A percentile compares a stretch with the other conserved stretches of the same genome.
These are phyloP conservation scores for Fusarium poae DNA, from an alignment of 2,329 filamentous ascomycete species.

Conservation along the genomic window DNA sequence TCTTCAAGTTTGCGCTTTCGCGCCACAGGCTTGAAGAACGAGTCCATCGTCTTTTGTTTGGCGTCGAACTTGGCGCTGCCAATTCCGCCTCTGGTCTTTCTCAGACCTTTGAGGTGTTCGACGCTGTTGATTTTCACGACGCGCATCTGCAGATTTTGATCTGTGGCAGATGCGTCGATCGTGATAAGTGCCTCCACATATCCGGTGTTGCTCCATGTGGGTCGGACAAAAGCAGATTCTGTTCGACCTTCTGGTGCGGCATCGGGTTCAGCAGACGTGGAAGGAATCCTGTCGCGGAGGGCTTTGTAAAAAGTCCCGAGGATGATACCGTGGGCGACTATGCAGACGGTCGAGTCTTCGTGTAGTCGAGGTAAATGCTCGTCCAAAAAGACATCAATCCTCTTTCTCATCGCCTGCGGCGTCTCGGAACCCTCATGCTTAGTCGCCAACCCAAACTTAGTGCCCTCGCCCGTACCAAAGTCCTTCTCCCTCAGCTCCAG, in stretches of 20 bases:
- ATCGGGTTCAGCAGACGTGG: conserved; percentile 33
- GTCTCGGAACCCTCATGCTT: conserved; percentile 72
- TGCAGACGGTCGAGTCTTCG: conserved; percentile 23
- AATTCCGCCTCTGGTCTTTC: conserved; percentile 84
- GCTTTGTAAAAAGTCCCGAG: conserved; percentile 76
- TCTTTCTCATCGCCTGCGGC: conserved; percentile 72
- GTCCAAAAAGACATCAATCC: conserved; percentile 76
- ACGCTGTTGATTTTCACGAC: conserved; percentile 76
- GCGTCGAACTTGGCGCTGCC: conserved; percentile 82
- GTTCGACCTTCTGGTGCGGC: conserved; percentile 27
- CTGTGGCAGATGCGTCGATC: not conserved
- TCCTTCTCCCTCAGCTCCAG: conserved; percentile 76
- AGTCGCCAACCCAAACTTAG: conserved; percentile 60
- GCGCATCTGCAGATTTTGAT: conserved; percentile 50
- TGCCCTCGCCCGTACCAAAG: conserved; percentile 79
- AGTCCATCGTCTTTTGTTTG: conserved; percentile 79
- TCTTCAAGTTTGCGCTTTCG: conserved; percentile 49
- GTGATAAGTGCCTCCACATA: conserved; percentile 56
- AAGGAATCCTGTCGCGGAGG: conserved; percentile 67
- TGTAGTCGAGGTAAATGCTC: conserved; percentile 68
- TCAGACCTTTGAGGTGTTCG: conserved; percentile 79
- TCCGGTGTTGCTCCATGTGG: conserved; percentile 67
- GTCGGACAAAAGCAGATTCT: conserved; percentile 37
- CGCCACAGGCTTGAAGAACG: conserved; percentile 73
- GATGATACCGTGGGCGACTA: conserved; percentile 88